These are phyloP conservation scores for Alternaria sp. DNA, from an alignment of 2,329 filamentous ascomycete species.

Conservation along the genomic window DNA sequence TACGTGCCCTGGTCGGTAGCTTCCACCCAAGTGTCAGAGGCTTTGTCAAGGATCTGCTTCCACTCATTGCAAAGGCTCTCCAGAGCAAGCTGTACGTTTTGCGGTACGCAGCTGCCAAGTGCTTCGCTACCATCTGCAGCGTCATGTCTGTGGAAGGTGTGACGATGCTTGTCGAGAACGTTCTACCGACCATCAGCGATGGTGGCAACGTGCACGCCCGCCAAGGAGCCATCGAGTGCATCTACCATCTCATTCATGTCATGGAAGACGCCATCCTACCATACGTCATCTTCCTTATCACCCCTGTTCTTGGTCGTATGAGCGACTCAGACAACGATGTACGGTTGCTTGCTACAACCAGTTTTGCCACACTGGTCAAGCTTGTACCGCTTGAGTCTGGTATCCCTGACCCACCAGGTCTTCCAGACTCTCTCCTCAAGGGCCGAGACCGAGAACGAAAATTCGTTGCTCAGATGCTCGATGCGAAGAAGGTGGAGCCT, in stretches of 20 bases:
- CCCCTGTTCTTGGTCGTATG: slow-evolving; percentile 96
- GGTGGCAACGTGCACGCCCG: slow-evolving; percentile 86
- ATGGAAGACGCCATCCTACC: slow-evolving; percentile 97
- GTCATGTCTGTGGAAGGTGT: slow-evolving; percentile 95
- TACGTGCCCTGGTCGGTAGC: slow-evolving; percentile 92
- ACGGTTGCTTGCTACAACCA: slow-evolving; percentile 91
- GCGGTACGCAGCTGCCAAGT: slow-evolving; percentile 96
- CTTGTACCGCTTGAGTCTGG: slow-evolving; percentile 95
- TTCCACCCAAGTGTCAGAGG: slow-evolving; percentile 76
- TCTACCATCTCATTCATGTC: slow-evolving; percentile 96
- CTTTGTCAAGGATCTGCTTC: slow-evolving; percentile 84
- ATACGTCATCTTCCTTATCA: slow-evolving; percentile 98
- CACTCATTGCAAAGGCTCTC: slow-evolving; percentile 84
- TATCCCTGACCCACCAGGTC: slow-evolving; percentile 92
- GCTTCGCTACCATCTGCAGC: slow-evolving; percentile 95
- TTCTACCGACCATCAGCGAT: slow-evolving; percentile 91
- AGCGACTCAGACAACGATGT: slow-evolving; percentile 98
- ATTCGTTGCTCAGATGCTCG: slow-evolving; percentile 95
- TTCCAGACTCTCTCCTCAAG: slow-evolving; percentile 86
- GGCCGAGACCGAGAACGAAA: slow-evolving; percentile 93
- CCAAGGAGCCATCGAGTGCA: slow-evolving; percentile 91
- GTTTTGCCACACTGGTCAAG: slow-evolving; percentile 96
- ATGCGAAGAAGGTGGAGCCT: slow-evolving; percentile 94
- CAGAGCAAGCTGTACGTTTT: slow-evolving; percentile 91
- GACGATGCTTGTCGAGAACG: slow-evolving; percentile 92